Percentiles rank a stretch among this genome's conserved stretches.
phyloP scores from a whole-genome alignment of 2,329 filamentous ascomycete genomes.

The Penicillium frequentans region DNA sequence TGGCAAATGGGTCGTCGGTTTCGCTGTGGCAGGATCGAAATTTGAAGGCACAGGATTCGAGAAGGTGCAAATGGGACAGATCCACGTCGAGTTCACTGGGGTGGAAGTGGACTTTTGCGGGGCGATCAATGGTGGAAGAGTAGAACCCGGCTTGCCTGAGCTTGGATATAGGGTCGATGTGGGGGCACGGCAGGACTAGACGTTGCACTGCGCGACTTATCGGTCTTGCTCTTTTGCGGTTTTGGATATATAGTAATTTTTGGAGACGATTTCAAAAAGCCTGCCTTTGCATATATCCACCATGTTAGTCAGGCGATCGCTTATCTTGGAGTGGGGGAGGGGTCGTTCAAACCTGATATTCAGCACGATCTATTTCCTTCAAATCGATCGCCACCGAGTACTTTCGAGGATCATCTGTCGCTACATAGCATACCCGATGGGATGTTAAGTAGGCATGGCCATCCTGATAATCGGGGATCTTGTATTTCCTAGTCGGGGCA shows the following conservation, averaged over 20 bases:
- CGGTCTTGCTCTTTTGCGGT: slow-evolving; percentile 64
- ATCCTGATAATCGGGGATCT: slow-evolving; percentile 90
- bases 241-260: slow-evolving; percentile 91
- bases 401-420: slow-evolving; percentile 79
- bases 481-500: slow-evolving; percentile 70
- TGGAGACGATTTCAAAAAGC: slow-evolving; percentile 90
- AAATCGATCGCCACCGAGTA: slow-evolving; percentile 83
- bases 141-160: slow-evolving; percentile 29
- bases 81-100: slow-evolving; percentile 72
- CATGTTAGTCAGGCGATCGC: neutral
- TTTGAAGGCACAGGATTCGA: slow-evolving; percentile 91
- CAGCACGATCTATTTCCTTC: slow-evolving; percentile 85
- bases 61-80: slow-evolving; percentile 94
- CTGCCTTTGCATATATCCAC: slow-evolving; percentile 56
- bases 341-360: slow-evolving; percentile 70
- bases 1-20: slow-evolving; percentile 73
- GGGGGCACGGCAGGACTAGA: slow-evolving; percentile 33
- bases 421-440: slow-evolving; percentile 92
- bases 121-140: slow-evolving; percentile 29
- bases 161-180: slow-evolving; percentile 34
- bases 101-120: slow-evolving; percentile 36
- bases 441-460: slow-evolving; percentile 96
- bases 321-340: slow-evolving; percentile 14
- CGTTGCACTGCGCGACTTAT: slow-evolving; percentile 53
- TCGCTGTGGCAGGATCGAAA: slow-evolving; percentile 83